These are phyloP conservation scores for Glonium stellatum DNA, from an alignment of 495 filamentous ascomycete species.

Conservation along the genomic window DNA sequence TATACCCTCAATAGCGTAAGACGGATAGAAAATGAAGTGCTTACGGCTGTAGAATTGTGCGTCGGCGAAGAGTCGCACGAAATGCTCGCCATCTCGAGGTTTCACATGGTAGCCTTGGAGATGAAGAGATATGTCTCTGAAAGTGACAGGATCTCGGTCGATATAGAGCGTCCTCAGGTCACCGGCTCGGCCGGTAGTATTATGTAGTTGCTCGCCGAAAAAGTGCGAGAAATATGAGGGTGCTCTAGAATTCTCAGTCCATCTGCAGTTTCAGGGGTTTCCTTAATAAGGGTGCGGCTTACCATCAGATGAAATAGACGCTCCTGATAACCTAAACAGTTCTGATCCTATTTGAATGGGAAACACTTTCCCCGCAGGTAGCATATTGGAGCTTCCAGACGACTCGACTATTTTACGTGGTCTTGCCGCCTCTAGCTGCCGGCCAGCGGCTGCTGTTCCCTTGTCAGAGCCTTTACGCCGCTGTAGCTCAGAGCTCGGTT, in stretches of 20 bases:
- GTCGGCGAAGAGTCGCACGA: slow-evolving; percentile 88
- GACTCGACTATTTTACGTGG: slow-evolving; percentile 21
- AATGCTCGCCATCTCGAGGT: slow-evolving; percentile 77
- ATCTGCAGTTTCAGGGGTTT: background rate
- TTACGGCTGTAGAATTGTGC: slow-evolving; percentile 88
- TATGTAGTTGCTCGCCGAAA: slow-evolving; percentile 75
- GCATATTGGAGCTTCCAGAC: slow-evolving; percentile 8
- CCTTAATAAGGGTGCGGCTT: slow-evolving; percentile 33
- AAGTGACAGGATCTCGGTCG: slow-evolving; percentile 86
- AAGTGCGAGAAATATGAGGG: slow-evolving; percentile 96
- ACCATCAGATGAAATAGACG: slow-evolving; percentile 94
- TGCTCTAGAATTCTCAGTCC: slow-evolving; percentile 60
- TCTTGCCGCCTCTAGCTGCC: slow-evolving; percentile 5
- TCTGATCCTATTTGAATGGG: slow-evolving; percentile 91
- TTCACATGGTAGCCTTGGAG: slow-evolving; percentile 87
- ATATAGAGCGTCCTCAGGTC: slow-evolving; percentile 76
- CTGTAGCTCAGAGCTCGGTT: slow-evolving; percentile 9
- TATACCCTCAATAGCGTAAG: background rate
- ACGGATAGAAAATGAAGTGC: slow-evolving; percentile 20
- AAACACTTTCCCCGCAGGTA: slow-evolving; percentile 67
- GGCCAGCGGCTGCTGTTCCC: slow-evolving; percentile 7
- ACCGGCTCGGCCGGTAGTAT: slow-evolving; percentile 50
- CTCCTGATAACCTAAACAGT: slow-evolving; percentile 88
- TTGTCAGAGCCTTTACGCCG: slow-evolving; percentile 22
- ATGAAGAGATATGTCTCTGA: slow-evolving; percentile 82